Evolutionary conservation across 23 red algal species (phyloP), one percentile per base, ranked within the genome.

Genomic region (Agarophyton chilense): DNA sequence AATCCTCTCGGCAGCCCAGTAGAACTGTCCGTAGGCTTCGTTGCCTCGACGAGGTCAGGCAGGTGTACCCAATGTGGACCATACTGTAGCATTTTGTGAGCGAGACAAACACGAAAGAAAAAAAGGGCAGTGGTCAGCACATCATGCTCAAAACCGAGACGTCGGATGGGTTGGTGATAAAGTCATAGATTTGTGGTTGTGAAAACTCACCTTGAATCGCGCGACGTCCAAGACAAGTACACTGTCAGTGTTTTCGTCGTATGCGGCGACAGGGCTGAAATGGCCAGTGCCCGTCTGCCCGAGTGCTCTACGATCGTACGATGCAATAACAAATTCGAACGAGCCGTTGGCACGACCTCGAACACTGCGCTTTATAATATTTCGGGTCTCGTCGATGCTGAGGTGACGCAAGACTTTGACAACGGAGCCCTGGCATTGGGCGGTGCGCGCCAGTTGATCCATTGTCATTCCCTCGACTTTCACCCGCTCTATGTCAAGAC

Each of bases 251-350:
- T 60, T 0, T 17, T 53, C 16, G 34, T 96, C 84, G 71, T 93
- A 96, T 38, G 94, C 94, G 42, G 78, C 94, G 24, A 96, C 39
- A 33, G 94, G 94, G 47, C 81, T 89, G 61, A 96, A 96, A 62
- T 96, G 94, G 7, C 94, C 94, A 14, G 50, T 83, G 13, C 94
- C 94, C 2, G 94, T 96, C 51, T 96, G 94, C 32, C 82, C 80
- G 10, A 96, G 78, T 8, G 83, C 49, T 67, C 46, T 53, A 2
- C 94, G 82, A 53, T 83, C 35, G 45, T 93, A 96, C 0, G 80
- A 87, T 13, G 81, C 83, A 44, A 89, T 79, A 25, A 93, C 24
- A 29, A 96, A 88, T 1, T 85, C 84, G 36, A 77, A 78, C 4
- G 57, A 67, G 34, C 70, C 84, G n/a, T 85, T 41, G 17, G 77